phyloP scores from a whole-genome alignment of 805 yeast species.

The Peterozyma xylosa region DNA sequence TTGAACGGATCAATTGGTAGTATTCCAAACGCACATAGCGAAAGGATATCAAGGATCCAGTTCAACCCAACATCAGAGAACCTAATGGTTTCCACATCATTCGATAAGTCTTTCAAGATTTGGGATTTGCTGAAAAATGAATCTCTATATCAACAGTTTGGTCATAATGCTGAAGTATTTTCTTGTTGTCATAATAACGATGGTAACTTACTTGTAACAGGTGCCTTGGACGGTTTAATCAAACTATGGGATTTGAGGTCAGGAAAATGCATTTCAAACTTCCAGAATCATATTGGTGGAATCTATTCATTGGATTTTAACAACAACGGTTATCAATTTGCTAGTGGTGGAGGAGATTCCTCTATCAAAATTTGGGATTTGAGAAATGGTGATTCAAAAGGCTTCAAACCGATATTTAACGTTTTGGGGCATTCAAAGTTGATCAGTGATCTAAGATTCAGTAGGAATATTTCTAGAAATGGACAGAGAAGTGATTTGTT shows the following conservation, averaged over 20 bases:
- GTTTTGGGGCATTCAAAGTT: conserved; percentile 73
- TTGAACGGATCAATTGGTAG: conserved; percentile 4
- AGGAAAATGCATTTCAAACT: conserved; percentile 53
- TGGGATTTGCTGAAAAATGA: conserved; percentile 60
- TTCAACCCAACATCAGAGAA: conserved; percentile 58
- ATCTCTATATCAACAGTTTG: conserved; percentile 57
- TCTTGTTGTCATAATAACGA: conserved; percentile 60
- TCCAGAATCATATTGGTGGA: conserved; percentile 66
- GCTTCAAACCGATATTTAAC: conserved; percentile 19
- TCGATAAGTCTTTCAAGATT: conserved; percentile 79
- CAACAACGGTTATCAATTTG: conserved; percentile 64
- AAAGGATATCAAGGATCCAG: conserved; percentile 51
- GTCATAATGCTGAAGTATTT: conserved; percentile 72
- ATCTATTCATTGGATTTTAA: conserved; percentile 71
- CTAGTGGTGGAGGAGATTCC: conserved; percentile 83
- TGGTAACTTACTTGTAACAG: conserved; percentile 70
- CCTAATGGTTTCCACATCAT: conserved; percentile 60
- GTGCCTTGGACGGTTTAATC: conserved; percentile 69
- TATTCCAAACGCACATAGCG: conserved; percentile 34
- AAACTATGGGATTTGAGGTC: conserved; percentile 82
- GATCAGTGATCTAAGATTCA: conserved; percentile 59
- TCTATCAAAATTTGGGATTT: conserved; percentile 82
- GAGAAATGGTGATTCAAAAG: conserved; percentile 25
- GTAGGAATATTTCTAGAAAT: conserved; percentile 20
- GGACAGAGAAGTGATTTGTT: conserved; percentile 23